Evolutionary conservation across 108 stramenopile species (phyloP).

Genomic region (Nannochloropsis gaditana): DNA sequence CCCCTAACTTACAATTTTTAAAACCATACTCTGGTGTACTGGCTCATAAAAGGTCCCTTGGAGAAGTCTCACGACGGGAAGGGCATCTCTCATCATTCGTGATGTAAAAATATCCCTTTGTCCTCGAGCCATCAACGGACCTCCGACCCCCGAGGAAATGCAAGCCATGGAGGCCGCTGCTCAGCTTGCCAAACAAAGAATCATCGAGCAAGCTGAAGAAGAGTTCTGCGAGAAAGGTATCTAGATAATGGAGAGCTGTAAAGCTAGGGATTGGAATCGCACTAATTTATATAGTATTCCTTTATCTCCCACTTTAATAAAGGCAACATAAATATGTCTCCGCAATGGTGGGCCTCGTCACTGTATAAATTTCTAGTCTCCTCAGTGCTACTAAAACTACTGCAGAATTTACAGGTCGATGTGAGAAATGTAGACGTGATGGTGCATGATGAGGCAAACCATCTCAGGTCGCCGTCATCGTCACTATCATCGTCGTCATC

Average conservation of each 20-base stretch:
- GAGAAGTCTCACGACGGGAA: neutral
- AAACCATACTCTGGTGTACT: too few species aligned
- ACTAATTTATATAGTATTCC: too few species aligned
- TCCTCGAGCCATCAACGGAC: neutral
- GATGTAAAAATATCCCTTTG: neutral
- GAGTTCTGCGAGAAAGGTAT: neutral
- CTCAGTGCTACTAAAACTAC: neutral
- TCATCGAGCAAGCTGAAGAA: slow-evolving; percentile 6
- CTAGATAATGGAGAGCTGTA: too few species aligned
- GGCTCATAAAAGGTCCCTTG: neutral
- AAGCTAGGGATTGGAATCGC: too few species aligned
- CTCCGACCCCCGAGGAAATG: neutral
- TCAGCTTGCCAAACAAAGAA: neutral
- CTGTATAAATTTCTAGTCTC: neutral
- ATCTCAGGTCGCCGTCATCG: neutral
- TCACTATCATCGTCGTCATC: neutral
- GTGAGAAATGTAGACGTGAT: neutral
- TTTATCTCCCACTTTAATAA: too few species aligned
- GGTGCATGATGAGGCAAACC: neutral
- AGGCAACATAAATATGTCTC: neutral
- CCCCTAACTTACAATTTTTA: too few species aligned
- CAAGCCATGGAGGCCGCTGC: neutral
- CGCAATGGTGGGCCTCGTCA: neutral
- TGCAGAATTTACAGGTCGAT: neutral
- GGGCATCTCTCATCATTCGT: neutral